Evolutionary conservation across 78 protist species (phyloP).

Genomic region (Chrysochromulina parva): DNA sequence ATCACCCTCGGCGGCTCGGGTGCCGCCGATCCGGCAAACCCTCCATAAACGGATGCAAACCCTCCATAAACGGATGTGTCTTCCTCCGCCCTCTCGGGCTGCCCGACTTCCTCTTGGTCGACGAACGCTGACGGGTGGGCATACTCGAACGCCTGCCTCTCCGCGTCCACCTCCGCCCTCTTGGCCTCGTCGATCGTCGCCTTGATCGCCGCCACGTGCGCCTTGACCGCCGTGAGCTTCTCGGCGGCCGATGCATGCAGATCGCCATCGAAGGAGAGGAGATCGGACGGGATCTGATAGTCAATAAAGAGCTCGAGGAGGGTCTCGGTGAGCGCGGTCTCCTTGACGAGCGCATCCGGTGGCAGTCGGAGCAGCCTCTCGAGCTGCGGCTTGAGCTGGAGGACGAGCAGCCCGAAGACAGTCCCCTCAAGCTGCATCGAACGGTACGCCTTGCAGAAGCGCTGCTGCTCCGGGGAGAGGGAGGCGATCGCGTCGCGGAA

Average conservation of each 20-base stretch:
- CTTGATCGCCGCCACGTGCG: constrained; percentile 32
- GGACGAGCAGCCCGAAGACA: constrained; percentile 42
- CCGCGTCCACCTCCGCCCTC: constrained; percentile 8
- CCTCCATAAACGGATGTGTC: no score
- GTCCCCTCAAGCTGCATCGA: constrained; percentile 61
- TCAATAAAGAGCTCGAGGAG: constrained; percentile 50
- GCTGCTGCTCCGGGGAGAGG: constrained; percentile 65
- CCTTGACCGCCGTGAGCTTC: constrained; percentile 29
- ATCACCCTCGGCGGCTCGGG: no score
- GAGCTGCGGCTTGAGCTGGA: constrained; percentile 66
- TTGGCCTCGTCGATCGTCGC: constrained; percentile 14
- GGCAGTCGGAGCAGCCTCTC: constrained; percentile 51
- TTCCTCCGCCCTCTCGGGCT: no score
- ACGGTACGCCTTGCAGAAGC: constrained; percentile 53
- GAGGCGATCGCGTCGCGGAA: constrained; percentile 47
- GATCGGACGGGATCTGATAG: constrained; percentile 57
- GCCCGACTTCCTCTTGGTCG: no score
- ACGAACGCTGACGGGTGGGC: no score
- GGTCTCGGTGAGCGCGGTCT: constrained; percentile 50
- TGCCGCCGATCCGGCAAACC: no score
- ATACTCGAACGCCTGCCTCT: background rate
- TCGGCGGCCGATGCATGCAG: background rate
- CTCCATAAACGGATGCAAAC: no score
- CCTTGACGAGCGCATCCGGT: constrained; percentile 50
- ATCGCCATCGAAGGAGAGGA: constrained; percentile 31